Evolutionary conservation across 805 yeast genomes (phyloP).

Genomic region (Grigorovia humatica): DNA sequence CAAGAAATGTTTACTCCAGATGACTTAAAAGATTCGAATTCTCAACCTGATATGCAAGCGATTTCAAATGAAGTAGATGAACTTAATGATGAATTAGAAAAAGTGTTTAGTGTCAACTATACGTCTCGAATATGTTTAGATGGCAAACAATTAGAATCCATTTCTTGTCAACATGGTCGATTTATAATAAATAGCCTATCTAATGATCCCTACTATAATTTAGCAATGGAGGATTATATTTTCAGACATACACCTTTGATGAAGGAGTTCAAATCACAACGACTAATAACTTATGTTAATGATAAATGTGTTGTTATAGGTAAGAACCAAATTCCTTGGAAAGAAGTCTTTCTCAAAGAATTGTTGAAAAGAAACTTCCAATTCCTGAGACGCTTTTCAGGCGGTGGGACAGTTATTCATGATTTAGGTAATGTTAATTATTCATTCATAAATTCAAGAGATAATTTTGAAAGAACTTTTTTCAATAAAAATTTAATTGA

Average conservation of each 20-base stretch:
- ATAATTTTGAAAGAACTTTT: slow-evolving; percentile 48
- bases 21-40: no score
- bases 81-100: slow-evolving; percentile 27
- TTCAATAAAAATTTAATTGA: slow-evolving; percentile 42
- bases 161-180: slow-evolving; percentile 37
- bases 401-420: slow-evolving; percentile 97
- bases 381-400: slow-evolving; percentile 67
- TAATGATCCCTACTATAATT: slow-evolving; percentile 58
- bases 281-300: slow-evolving; percentile 68
- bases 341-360: slow-evolving; percentile 59
- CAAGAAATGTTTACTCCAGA: slow-evolving; percentile 26
- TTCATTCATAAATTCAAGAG: slow-evolving; percentile 63
- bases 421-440: slow-evolving; percentile 84
- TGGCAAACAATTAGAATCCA: slow-evolving; percentile 14
- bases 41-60: no score
- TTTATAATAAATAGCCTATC: slow-evolving; percentile 43
- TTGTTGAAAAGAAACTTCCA: slow-evolving; percentile 47
- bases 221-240: slow-evolving; percentile 74
- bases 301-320: slow-evolving; percentile 87
- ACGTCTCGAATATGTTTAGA: slow-evolving; percentile 4
- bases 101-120: slow-evolving; percentile 17
- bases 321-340: slow-evolving; percentile 92
- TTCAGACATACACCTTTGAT: slow-evolving; percentile 50
- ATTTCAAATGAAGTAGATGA: slow-evolving; percentile 22
- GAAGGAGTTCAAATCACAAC: slow-evolving; percentile 28